Percentiles rank a stretch among this genome's conserved stretches.
These are phyloP conservation scores for Pseudogymnoascus sp. DNA, from an alignment of 2,329 filamentous ascomycete species.

Conservation along the genomic window DNA sequence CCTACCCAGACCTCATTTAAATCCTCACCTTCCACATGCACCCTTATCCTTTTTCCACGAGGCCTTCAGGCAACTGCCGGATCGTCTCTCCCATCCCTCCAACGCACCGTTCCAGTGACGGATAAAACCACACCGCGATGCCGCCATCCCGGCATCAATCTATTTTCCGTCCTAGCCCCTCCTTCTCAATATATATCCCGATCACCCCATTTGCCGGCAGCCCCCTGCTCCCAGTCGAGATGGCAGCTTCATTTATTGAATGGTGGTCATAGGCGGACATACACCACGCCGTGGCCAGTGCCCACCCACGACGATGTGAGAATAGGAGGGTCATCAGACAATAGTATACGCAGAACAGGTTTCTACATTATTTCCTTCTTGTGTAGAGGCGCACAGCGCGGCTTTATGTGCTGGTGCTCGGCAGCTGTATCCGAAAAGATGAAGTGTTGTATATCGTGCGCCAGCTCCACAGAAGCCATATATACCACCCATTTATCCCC, in stretches of 20 bases:
- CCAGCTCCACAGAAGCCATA: not conserved
- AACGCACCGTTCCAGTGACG: not conserved
- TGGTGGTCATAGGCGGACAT: not conserved
- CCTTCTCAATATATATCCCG: not conserved
- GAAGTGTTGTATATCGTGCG: not conserved
- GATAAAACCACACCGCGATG: not conserved
- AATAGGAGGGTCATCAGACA: not conserved
- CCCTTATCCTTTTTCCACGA: not conserved
- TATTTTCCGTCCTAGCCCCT: not conserved
- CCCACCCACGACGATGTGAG: not conserved
- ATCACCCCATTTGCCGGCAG: not conserved
- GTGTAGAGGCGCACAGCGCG: not conserved
- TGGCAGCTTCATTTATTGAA: not conserved
- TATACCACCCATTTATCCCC: not conserved
- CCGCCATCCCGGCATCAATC: not conserved
- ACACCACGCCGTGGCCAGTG: not conserved
- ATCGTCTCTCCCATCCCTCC: not conserved
- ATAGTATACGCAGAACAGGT: not conserved
- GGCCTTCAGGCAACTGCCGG: not conserved
- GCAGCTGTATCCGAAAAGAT: not conserved
- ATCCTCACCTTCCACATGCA: not conserved
- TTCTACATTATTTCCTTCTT: not conserved
- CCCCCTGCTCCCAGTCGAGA: not conserved
- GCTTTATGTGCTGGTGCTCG: not conserved
- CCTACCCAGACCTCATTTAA: not conserved